phyloP scores from a whole-genome alignment of 345 rosid genomes.

The Eucalyptus erythrocorys region DNA sequence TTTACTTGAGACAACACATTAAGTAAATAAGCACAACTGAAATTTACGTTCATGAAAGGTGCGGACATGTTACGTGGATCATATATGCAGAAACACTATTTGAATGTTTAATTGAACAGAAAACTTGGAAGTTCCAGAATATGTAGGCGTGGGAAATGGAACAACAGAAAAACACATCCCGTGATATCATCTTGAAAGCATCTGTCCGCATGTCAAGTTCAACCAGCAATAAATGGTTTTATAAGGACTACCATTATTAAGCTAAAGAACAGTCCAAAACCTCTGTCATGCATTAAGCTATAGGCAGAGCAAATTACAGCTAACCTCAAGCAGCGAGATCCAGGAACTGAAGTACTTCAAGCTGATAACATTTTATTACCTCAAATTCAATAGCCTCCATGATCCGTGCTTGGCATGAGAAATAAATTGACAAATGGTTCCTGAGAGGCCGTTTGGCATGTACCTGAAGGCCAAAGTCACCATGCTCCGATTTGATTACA shows the following conservation, averaged over 20 bases:
- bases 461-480: neutral
- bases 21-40: neutral
- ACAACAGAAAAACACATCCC: neutral
- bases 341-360: neutral
- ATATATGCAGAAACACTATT: neutral
- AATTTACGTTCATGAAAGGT: neutral
- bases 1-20: neutral
- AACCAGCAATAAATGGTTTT: neutral
- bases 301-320: neutral
- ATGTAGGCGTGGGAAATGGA: neutral
- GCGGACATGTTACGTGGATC: neutral
- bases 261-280: neutral
- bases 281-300: neutral
- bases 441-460: neutral
- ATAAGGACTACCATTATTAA: neutral
- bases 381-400: neutral
- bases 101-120: neutral
- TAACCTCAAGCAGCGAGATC: neutral
- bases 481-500: neutral
- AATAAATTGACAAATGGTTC: neutral
- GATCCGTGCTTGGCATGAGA: neutral
- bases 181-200: neutral
- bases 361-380: neutral
- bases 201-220: neutral
- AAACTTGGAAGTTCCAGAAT: neutral